Base-by-base conservation (phyloP, 2,329 filamentous ascomycete species). In the Apiospora marii region DNA sequence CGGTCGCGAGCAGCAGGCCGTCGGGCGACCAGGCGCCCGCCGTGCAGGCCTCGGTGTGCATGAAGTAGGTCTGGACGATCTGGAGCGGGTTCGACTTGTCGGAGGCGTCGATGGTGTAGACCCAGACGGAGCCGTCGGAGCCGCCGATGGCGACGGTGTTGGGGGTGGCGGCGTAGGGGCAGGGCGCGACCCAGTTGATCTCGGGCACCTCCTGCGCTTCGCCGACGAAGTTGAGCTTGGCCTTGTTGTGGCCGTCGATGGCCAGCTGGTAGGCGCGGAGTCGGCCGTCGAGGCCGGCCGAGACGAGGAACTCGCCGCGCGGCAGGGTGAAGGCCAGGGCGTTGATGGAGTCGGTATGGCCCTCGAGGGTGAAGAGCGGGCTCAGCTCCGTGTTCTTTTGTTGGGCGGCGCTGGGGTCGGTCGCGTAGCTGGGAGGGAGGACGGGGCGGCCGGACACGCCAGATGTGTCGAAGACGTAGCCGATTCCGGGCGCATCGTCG, bases 41-140 rank as follows among this genome's bases (percentile, higher is more conserved):
- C 1, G 96, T 98, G 84, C 93, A 97, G 41, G 93, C 85, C 24
- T 85, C 92, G 3, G 93, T 96, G 85, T 98, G 96, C 37, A 97
- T 88, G 87, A 98, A 98, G 85, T 96, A 98, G 37, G 93, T 93
- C 85, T 98, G 94, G 6, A 97, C 88, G 79, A 98, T 96, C 78
- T 92, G 91, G 70, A 98, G 87, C 10, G 93, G 84, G 78, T 85
- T 86, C 69, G 83, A 83, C 46, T 83, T 61, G 75, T 94, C 91
- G 71, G 86, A 86, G 43, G 89, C 85, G 81, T 95, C 92, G 79
- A 98, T 88, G n/a, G 91, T 92, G 85, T 98, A 98, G 13, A 99
- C 93, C 96, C 96, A 99, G 58, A 98, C 95, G 70, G 92, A 95
- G 71, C 96, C 96, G 81, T 99, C 95, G 48, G 89, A 93, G 46